Evolutionary conservation across 2,329 filamentous ascomycete species (phyloP), one percentile per base, ranked within the genome.

Genomic region (Hymenoscyphus scutula): DNA sequence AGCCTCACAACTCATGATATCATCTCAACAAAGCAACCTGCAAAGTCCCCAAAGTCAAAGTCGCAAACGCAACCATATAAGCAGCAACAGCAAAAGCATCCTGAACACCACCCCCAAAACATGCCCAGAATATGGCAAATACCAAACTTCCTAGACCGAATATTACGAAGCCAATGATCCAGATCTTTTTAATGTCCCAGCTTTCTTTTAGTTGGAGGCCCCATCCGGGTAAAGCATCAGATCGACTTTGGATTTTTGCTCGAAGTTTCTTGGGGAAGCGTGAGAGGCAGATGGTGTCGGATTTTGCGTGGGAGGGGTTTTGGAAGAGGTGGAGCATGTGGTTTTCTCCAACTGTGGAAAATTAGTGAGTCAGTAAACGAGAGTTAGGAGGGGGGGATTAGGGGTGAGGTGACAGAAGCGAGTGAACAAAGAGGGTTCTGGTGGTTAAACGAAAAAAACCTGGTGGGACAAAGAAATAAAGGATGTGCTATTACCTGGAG

Each of bases 141-240:
- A 62, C 13, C 3, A 64, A 38, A n/a, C 59, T 62, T 8, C 59
- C 51, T 5, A 62, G 10, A 10, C 59, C 56, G 27, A 64, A 62
- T 0, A 54, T 23, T 8, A 59, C 17, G 15, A 60, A 53, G 17
- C 48, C 37, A 15, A 64, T 34, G 32, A 56, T 30, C 55, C 51
- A 62, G 15, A 59, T 48, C 57, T 37, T 54, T 11, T 41, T 56
- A 29, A 38, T 34, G 19, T 61, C 55, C 41, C 30, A 62, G 13
- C 56, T 54, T 23, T 62, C 60, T 2, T 61, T 25, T 27, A 60
- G 55, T 34, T 65, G 60, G 2, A 62, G 60, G 7, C 63, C 63
- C 63, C 63, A 65, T 7, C 60, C 60, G 17, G 56, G 37, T 11
- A 48, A 3, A 2, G 38, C 41, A 23, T 23, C 45, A 30, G 34